A percentile compares a stretch with the other conserved stretches of the same genome.
Conservation (phyloP, 2,329 filamentous ascomycete species). For the Alternaria consortialis region DNA sequence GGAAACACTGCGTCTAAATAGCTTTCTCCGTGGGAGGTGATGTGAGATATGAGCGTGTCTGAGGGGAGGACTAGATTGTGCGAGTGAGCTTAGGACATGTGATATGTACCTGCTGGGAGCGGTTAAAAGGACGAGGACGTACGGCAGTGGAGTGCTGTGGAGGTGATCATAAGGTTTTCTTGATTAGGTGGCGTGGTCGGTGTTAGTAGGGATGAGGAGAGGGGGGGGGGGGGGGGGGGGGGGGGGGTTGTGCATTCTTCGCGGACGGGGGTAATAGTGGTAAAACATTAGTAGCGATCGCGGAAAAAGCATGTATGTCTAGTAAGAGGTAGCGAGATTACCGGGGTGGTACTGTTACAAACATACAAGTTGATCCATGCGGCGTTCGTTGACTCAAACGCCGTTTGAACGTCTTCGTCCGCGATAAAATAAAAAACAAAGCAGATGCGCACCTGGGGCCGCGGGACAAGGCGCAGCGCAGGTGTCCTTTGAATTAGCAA, state of each 20-base stretch:
- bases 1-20: background rate
- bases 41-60: no score
- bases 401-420: background rate
- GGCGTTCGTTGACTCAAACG: background rate
- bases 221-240: no score
- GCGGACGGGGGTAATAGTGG: background rate
- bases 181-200: background rate
- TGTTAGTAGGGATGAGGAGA: no score
- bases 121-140: background rate
- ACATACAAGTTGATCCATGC: background rate
- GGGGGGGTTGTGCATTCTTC: background rate
- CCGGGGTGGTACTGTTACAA: background rate
- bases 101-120: no score
- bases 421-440: background rate
- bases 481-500: background rate
- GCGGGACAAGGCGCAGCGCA: background rate
- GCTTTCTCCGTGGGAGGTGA: no score
- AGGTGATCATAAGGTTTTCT: background rate
- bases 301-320: background rate
- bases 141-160: background rate
- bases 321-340: background rate
- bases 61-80: no score
- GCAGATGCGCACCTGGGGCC: background rate
- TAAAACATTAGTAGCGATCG: background rate
- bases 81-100: no score